Evolutionary conservation across 1,139 yeast species (phyloP), one percentile per base, ranked within the genome.

Genomic region (Pichia sp.): DNA sequence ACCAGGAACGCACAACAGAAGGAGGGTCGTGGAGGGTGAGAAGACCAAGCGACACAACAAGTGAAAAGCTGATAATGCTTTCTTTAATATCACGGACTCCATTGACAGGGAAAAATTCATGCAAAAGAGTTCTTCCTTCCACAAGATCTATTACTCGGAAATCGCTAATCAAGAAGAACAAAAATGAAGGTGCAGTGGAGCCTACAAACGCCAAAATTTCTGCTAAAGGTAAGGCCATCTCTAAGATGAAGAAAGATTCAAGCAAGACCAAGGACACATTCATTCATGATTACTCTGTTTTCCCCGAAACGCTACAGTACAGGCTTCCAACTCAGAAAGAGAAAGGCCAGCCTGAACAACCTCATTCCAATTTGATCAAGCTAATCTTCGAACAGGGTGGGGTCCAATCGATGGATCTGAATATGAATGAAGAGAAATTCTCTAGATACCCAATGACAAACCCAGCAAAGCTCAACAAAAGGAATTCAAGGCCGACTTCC

Each of bases 401-500:
- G 10, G 56, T 65, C 34, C 65, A 66, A 46, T 65, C 66, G 3
- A 58, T 67, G 57, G 64, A 67, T 65, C 56, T 55, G 40, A 36
- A 53, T 6, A 36, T 42, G 9, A 64, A 64, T 48, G 46, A 39
- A 18, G 53, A 50, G 9, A 39, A 64, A 50, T 80, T 79, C 58
- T 69, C 73, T 28, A 63, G 70, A 42, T 75, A 71, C 50, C 83
- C 84, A 2, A 53, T 72, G 37, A 70, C 76, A 1, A 81, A 72
- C 42, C 73, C 82, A 10, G 70, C 71, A 30, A 75, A 74, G 53
- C 69, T 86, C 47, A 67, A 78, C 1, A 71, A 75, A 47, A 65
- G 74, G 36, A 46, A 55, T 2, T 60, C 61, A 21, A 73, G 93
- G 31, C 96, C 96, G 0, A 71, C 64, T 37, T 74, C 78, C 42